Conservation (phyloP, 805 yeast species). For the Myxozyma mucilagina region DNA sequence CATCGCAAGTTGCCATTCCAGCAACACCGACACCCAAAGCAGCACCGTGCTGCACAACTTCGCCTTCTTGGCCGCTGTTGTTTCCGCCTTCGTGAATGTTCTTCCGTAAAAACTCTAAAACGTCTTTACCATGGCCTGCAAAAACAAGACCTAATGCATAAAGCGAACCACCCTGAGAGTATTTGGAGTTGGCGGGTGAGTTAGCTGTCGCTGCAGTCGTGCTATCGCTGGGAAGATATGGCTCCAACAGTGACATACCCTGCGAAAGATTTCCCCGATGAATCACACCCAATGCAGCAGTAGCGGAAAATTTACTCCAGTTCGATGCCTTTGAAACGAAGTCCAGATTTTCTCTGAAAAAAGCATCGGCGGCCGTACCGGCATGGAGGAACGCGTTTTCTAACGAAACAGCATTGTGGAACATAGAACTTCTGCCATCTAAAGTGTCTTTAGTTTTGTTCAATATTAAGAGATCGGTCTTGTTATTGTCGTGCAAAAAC, state of each 20-base stretch:
- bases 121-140: slow-evolving; percentile 94
- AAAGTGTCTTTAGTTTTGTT: slow-evolving; percentile 76
- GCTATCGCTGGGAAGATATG: slow-evolving; percentile 80
- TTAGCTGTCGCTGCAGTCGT: no score
- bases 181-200: slow-evolving; percentile 40
- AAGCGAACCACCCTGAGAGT: slow-evolving; percentile 93
- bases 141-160: slow-evolving; percentile 90
- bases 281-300: slow-evolving; percentile 96
- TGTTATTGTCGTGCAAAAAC: slow-evolving; percentile 80
- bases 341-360: slow-evolving; percentile 84
- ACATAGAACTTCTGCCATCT: slow-evolving; percentile 90
- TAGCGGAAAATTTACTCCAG: slow-evolving; percentile 97
- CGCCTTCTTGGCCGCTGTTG: slow-evolving; percentile 56
- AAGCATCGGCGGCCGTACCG: slow-evolving; percentile 93
- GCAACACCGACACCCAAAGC: slow-evolving; percentile 94
- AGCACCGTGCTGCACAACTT: slow-evolving; percentile 91
- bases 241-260: slow-evolving; percentile 82
- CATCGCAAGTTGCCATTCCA: slow-evolving; percentile 87
- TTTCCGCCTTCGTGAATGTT: slow-evolving; percentile 54
- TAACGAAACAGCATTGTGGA: slow-evolving; percentile 94
- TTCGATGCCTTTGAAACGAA: slow-evolving; percentile 98
- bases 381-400: slow-evolving; percentile 93
- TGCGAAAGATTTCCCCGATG: slow-evolving; percentile 93
- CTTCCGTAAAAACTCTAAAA: slow-evolving; percentile 67
- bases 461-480: slow-evolving; percentile 78